Base-by-base conservation (phyloP, 306 rosid species). In the Castanopsis chinensis region DNA sequence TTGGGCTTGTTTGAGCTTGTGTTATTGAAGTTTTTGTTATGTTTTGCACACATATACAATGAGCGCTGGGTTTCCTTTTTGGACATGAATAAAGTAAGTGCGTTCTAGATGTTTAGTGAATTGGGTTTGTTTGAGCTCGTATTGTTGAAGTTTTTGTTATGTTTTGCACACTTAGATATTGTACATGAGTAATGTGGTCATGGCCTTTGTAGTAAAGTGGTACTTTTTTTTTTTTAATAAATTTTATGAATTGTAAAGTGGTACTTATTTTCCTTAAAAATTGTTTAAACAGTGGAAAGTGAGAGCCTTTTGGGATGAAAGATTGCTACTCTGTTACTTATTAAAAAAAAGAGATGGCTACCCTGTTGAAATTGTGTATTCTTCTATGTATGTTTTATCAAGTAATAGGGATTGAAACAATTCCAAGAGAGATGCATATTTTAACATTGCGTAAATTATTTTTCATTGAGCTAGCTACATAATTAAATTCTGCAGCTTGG, bases 401-500 rank as follows among this genome's bases (percentile, higher is more conserved):
- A 0, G 53, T 49, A 49, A 49, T 12, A 49, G 53, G 53, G 15
- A 12, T 49, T 49, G 17, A 63, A 30, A 19, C 41, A 67, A 17
- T 10, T 35, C 2, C 52, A 4, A 35, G 52, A 33, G 49, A 67
- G 6, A 19, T 67, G 51, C 21, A 4, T 17, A 33, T 33, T 64
- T 27, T 45, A 19, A 1, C 11, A 3, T 13, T 61, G 6, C 35
- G 7, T 75, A 28, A n/a, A 35, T 37, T 43, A 14, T 71, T 71
- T 4, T 37, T 75, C 20, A 25, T 57, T 72, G 8, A 41, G 35
- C 60, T 6, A 72, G 55, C 33, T 18, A 6, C 32, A 13, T 15
- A 2, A 1, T 71, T 21, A 81, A 21, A 41, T 77, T 86, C 30
- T 81, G 77, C 81, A 91, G 97, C 79, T 63, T 87, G 84, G 99